Conservation (phyloP, 768 basidiomycete genomes). For the Boletales sp. region DNA sequence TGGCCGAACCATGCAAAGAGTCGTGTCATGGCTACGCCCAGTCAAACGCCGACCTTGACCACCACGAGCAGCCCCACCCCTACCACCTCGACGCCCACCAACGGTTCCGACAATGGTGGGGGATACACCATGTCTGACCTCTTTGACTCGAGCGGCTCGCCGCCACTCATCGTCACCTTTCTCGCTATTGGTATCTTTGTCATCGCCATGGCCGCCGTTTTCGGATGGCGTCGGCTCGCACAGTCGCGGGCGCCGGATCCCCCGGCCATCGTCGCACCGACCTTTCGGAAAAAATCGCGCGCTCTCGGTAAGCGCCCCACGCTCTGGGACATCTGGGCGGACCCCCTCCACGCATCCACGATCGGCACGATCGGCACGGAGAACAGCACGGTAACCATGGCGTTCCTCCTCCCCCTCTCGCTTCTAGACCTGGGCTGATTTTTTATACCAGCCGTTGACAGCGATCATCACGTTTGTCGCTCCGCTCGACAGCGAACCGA, state of each 20-base stretch:
- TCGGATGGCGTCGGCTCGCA: constrained; percentile 42
- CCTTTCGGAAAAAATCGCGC: neutral
- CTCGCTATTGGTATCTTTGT: constrained; percentile 56
- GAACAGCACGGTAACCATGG: constrained; percentile 34
- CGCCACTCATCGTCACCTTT: constrained; percentile 57
- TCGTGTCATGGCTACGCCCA: constrained; percentile 14
- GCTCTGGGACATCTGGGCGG: constrained; percentile 45
- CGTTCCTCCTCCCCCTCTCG: no score
- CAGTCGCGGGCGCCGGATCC: constrained; percentile 11
- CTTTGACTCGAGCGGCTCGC: constrained; percentile 39
- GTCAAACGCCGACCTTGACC: constrained; percentile 1
- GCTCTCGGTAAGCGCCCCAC: constrained; percentile 32
- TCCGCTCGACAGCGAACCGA: neutral
- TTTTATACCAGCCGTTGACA: constrained; percentile 21
- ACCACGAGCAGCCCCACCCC: constrained; percentile 6
- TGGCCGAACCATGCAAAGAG: constrained; percentile 10
- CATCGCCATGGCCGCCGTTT: constrained; percentile 44
- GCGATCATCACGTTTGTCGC: constrained; percentile 9
- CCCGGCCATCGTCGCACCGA: neutral
- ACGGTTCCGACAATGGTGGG: neutral
- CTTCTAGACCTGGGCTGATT: no score
- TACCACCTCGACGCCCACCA: neutral
- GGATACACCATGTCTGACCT: neutral
- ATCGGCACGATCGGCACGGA: constrained; percentile 31
- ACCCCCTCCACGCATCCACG: neutral